Base-by-base conservation (phyloP, 768 basidiomycete species). In the Lactifluus subvellereus region DNA sequence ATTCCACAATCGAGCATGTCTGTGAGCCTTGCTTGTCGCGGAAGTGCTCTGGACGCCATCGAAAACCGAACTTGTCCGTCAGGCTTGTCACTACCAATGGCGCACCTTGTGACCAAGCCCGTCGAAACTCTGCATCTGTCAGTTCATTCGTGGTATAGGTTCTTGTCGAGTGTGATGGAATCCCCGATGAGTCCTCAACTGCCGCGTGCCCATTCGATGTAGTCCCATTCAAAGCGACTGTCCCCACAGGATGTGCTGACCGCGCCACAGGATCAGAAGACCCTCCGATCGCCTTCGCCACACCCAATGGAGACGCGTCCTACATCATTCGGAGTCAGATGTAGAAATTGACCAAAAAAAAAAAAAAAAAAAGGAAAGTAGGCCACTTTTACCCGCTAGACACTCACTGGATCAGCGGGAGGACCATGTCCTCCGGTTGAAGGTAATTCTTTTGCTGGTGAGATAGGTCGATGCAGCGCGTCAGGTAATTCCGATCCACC, bases 1-100 rank as follows among this genome's bases (percentile, higher is more conserved):
- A 96, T 72, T 96, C 90, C 16, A 92, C 79, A 60, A 97, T 85
- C 55, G 86, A 77, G 71, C 88, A 87, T 32, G 70, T 76, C 65
- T 89, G 82, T 10, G 77, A 72, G 7, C 83, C 85, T 71, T 89
- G 88, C 65, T 85, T 78, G 56, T 83, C 73, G 18, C 84, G 81
- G 73, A 98, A 94, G 69, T 87, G 89, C 59, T 87, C 82, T 0
- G 95, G 95, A 5, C 82, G 85, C 95, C 95, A 98, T 60, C 79
- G 71, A 64, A 87, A 73, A 67, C 80, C 76, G 73, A 94, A 87
- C 66, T 84, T 82, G 14, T 78, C 69, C 53, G 82, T 74, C 20
- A 91, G 73, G 33, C 80, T 83, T 33, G 84, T 87, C 52, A 97
- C 88, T 35, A 96, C 82, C 9, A 98, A 71, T 2, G 94, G 91